Evolutionary conservation across 2,329 filamentous ascomycete species (phyloP), one percentile per base, ranked within the genome.

Genomic region (Aspergillus brasiliensis): DNA sequence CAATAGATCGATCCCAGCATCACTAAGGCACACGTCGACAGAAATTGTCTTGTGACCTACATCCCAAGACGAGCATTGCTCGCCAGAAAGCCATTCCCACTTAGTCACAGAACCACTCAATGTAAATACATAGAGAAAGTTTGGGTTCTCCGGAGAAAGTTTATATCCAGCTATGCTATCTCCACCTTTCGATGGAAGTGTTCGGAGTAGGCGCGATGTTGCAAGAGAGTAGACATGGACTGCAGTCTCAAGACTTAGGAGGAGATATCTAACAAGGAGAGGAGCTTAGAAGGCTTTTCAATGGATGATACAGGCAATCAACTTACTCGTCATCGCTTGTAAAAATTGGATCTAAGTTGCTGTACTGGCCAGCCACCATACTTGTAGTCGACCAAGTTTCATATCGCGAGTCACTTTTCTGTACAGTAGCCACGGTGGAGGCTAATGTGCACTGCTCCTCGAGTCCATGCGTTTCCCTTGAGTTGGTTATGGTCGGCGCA

Each of bases 181-280:
- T 68, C 76, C 71, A 66, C 80, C 65, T n/a, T 77, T 75, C 27
- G 88, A 63, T 11, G 84, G 79, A 51, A 97, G 88, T 58, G 87
- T 86, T 66, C 91, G 88, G 48, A 91, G 82, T 21, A 96, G 85
- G 52, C 96, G 84, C 1, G 95, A 98, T 57, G 92, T 92, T 64
- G 86, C 81, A 28, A 91, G 86, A 1, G 91, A 90, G 76, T 95
- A 96, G 25, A 97, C 84, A 73, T 92, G 90, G 56, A 97, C 81
- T 8, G 89, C 88, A 27, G 86, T 88, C 61, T 88, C 85, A 69
- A 91, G 91, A 31, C 89, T 86, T 58, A 96, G 75, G 59, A 97
- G 87, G 40, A 97, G 74, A 75, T 89, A 84, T 71, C 91, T 92
- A 38, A 21, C 8, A 25, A 21, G 5, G 19, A 62, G 51, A 53